These are phyloP conservation scores for Cercospora zeae-maydis DNA, from an alignment of 2,329 filamentous ascomycete species.

Conservation along the genomic window DNA sequence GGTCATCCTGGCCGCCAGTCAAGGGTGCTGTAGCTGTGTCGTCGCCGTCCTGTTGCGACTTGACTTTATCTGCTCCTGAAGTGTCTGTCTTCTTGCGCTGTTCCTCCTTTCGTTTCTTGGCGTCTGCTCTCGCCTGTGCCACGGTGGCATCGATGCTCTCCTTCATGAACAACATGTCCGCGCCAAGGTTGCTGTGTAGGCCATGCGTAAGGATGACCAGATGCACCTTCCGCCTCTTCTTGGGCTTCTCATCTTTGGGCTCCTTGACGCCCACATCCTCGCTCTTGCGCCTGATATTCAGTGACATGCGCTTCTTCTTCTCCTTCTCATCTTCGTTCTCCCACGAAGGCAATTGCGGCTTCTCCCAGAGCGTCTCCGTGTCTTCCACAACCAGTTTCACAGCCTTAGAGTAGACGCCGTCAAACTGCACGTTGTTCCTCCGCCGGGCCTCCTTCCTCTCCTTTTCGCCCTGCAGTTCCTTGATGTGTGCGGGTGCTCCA, in stretches of 20 bases:
- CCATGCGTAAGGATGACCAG: constrained; percentile 91
- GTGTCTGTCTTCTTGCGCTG: constrained; percentile 16
- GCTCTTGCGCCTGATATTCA: constrained; percentile 13
- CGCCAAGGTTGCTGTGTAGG: constrained; percentile 88
- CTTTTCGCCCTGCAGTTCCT: constrained; percentile 61
- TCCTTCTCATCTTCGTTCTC: constrained; percentile 32
- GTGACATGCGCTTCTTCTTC: constrained; percentile 23
- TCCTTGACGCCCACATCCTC: constrained; percentile 21
- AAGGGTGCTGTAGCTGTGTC: constrained; percentile 43
- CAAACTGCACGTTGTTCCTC: constrained; percentile 62
- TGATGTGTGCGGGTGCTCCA: constrained; percentile 64
- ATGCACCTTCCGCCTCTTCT: constrained; percentile 75
- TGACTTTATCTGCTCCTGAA: constrained; percentile 11
- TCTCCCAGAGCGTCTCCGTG: constrained; percentile 87
- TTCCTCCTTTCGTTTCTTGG: constrained; percentile 55
- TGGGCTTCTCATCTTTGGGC: constrained; percentile 33
- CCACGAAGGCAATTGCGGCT: constrained; percentile 72
- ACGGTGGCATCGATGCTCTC: constrained; percentile 90
- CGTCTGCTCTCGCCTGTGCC: constrained; percentile 67
- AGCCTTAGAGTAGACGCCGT: constrained; percentile 80
- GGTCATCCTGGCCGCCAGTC: constrained; percentile 50
- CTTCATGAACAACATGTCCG: constrained; percentile 95
- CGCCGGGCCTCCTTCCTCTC: constrained; percentile 53
- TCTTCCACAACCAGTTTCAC: constrained; percentile 78
- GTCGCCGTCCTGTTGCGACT: constrained; percentile 17